Evolutionary conservation across 176 grass and related monocot genomes (phyloP).

Genomic region (Aegilops speltoides): DNA sequence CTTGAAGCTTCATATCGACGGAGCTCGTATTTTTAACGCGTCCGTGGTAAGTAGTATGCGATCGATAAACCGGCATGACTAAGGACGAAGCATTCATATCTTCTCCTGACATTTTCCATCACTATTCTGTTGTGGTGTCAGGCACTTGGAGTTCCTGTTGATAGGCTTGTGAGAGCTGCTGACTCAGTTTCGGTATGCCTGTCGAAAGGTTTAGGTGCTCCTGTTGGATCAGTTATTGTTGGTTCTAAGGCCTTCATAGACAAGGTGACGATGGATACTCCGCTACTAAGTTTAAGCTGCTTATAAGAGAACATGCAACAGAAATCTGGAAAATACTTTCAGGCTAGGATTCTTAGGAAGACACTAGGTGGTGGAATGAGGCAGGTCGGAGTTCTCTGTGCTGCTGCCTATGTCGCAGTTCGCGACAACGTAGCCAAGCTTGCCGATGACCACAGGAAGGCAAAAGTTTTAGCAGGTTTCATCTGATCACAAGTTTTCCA

Average conservation of each 20-base stretch:
- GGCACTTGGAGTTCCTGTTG: slow-evolving; percentile 83
- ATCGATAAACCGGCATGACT: background rate
- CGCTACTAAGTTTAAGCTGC: background rate
- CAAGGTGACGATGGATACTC: slow-evolving; percentile 44
- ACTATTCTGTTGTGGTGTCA: slow-evolving; percentile 16
- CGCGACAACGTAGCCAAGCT: slow-evolving; percentile 68
- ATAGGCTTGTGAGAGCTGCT: slow-evolving; percentile 79
- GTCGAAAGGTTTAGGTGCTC: slow-evolving; percentile 93
- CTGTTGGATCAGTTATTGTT: slow-evolving; percentile 86
- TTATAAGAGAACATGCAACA: background rate
- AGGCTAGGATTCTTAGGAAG: slow-evolving; percentile 92
- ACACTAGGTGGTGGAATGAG: slow-evolving; percentile 96
- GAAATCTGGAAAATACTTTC: background rate
- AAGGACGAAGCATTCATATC: background rate
- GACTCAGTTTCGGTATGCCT: slow-evolving; percentile 94
- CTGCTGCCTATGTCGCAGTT: slow-evolving; percentile 76
- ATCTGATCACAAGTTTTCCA: background rate
- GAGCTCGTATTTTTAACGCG: slow-evolving; percentile 96
- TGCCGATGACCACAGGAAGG: slow-evolving; percentile 76
- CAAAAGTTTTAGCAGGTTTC: slow-evolving; percentile 80
- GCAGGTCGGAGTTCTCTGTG: slow-evolving; percentile 85
- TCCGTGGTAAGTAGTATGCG: slow-evolving; percentile 68
- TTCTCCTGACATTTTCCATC: background rate
- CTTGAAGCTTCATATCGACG: slow-evolving; percentile 93
- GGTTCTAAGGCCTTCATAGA: slow-evolving; percentile 73